These are phyloP conservation scores for Fusarium nurragi DNA, from an alignment of 2,329 filamentous ascomycete species.

Conservation along the genomic window DNA sequence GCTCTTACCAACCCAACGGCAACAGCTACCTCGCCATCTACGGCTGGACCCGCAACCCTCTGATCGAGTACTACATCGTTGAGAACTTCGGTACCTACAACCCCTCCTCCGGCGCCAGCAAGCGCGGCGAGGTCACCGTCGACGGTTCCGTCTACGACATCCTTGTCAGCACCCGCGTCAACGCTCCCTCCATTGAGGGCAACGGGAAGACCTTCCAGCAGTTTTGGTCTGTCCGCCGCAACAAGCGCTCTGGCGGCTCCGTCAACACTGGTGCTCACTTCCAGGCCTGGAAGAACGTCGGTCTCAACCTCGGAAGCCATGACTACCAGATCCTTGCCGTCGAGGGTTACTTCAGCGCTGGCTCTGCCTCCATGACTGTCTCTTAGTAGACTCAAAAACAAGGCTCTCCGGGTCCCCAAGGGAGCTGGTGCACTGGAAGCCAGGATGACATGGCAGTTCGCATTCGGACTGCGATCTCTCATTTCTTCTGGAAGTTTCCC, in stretches of 20 bases:
- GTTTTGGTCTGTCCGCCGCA: conserved; percentile 62
- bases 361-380: conserved; percentile 59
- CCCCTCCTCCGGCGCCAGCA: conserved; percentile 47
- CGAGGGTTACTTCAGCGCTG: conserved; percentile 63
- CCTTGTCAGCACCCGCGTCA: conserved; percentile 49
- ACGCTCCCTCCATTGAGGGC: conserved; percentile 60
- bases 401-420: background rate
- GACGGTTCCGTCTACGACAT: conserved; percentile 54
- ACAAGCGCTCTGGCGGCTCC: conserved; percentile 60
- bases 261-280: conserved; percentile 62
- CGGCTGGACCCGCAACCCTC: conserved; percentile 52
- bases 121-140: conserved; percentile 48
- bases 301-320: conserved; percentile 58
- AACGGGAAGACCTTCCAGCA: conserved; percentile 60
- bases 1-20: conserved; percentile 47
- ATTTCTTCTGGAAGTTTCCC: background rate
- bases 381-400: background rate
- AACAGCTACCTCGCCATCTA: conserved; percentile 53
- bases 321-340: conserved; percentile 66
- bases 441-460: background rate
- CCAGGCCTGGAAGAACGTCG: conserved; percentile 60
- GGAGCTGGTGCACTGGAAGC: background rate
- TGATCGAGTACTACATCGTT: conserved; percentile 53
- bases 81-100: conserved; percentile 49
- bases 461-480: too few relatives aligned